phyloP scores from a whole-genome alignment of 2,329 filamentous ascomycete genomes.

The Penicillium paneum region DNA sequence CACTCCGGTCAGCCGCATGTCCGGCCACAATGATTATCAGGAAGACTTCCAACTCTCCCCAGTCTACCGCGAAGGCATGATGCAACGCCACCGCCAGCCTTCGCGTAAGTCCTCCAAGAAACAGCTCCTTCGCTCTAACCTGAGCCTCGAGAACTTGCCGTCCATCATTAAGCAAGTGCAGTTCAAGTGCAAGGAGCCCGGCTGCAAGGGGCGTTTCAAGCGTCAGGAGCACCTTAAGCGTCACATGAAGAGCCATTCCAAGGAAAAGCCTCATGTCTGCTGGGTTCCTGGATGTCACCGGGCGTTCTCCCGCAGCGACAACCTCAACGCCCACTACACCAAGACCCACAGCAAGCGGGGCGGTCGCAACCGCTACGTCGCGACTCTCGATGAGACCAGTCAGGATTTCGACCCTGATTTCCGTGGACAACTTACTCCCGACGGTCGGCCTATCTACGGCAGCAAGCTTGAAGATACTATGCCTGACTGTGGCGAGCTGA shows the following conservation, averaged over 20 bases:
- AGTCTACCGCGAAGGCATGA: slow-evolving; percentile 30
- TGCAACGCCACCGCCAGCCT: slow-evolving; percentile 31
- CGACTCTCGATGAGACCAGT: slow-evolving; percentile 44
- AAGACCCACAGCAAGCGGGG: slow-evolving; percentile 48
- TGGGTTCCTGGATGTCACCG: slow-evolving; percentile 45
- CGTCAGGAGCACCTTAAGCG: slow-evolving; percentile 50
- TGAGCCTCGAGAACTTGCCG: slow-evolving; percentile 38
- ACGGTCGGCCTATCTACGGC: slow-evolving; percentile 42
- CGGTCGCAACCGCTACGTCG: slow-evolving; percentile 46
- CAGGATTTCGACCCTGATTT: slow-evolving; percentile 45
- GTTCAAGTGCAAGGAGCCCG: slow-evolving; percentile 43
- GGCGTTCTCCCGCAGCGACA: slow-evolving; percentile 45
- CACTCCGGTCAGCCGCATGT: slow-evolving; percentile 36
- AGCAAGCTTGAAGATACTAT: slow-evolving; percentile 37
- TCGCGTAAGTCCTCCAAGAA: slow-evolving; percentile 39
- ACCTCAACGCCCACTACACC: slow-evolving; percentile 46
- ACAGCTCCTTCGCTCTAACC: slow-evolving; percentile 24
- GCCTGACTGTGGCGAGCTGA: slow-evolving; percentile 32
- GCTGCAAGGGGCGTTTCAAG: slow-evolving; percentile 48
- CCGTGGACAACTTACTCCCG: slow-evolving; percentile 42
- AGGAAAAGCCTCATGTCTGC: slow-evolving; percentile 44
- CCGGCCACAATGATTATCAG: slow-evolving; percentile 34
- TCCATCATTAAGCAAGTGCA: slow-evolving; percentile 42
- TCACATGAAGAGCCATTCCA: slow-evolving; percentile 49
- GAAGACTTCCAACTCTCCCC: slow-evolving; percentile 38